These are phyloP conservation scores for Rhipidocladum racemiflorum DNA, from an alignment of 176 grass and related monocot species.

Conservation along the genomic window DNA sequence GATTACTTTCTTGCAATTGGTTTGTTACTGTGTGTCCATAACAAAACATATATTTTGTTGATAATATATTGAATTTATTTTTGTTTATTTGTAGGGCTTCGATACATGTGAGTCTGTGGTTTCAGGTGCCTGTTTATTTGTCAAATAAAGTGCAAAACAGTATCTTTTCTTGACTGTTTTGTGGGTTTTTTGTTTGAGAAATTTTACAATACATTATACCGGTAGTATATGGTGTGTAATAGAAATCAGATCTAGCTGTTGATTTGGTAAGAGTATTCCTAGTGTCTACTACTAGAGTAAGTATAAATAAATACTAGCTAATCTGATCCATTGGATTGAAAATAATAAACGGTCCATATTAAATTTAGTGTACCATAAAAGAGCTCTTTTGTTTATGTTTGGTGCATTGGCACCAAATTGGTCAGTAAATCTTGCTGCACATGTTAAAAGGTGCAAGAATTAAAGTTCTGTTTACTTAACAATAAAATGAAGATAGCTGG, in stretches of 20 bases:
- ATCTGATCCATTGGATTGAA: too few relatives aligned
- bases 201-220: too few relatives aligned
- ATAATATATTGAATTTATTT: neutral
- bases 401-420: neutral
- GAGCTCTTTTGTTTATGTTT: neutral
- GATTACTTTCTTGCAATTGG: neutral
- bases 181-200: too few relatives aligned
- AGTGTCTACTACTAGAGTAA: too few relatives aligned
- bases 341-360: too few relatives aligned
- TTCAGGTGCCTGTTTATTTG: slow-evolving; percentile 3
- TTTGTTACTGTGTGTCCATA: neutral
- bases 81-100: neutral
- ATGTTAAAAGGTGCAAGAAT: neutral
- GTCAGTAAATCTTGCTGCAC: neutral
- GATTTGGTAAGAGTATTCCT: too few relatives aligned
- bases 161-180: neutral
- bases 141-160: neutral
- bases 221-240: too few relatives aligned
- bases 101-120: neutral
- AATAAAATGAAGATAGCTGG: neutral
- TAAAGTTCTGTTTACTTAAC: neutral
- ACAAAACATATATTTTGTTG: neutral
- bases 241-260: too few relatives aligned
- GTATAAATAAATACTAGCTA: too few relatives aligned
- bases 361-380: too few relatives aligned